Percentiles rank a stretch among this genome's conserved stretches.
Conservation (phyloP, 306 rosid genomes). For the Sicyos edulis region DNA sequence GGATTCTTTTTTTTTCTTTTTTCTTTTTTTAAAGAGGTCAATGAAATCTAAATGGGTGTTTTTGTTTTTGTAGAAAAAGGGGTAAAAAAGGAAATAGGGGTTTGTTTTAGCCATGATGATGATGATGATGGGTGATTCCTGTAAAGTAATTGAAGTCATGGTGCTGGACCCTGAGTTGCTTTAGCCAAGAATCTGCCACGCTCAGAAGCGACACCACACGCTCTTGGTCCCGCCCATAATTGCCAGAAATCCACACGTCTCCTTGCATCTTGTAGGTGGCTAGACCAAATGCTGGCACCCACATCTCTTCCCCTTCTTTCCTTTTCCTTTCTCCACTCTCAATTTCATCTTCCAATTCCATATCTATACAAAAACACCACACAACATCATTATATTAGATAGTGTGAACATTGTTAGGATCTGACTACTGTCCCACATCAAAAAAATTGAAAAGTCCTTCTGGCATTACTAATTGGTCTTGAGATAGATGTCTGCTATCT, state of each 20-base stretch:
- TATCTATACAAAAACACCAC: conserved; percentile 56
- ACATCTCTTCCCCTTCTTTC: conserved; percentile 57
- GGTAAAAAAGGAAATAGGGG: too few species aligned
- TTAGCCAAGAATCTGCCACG: conserved; percentile 94
- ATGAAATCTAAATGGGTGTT: too few species aligned
- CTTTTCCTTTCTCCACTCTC: conserved; percentile 35
- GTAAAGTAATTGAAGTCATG: conserved; percentile 86
- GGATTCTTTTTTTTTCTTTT: not conserved
- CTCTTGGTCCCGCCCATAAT: conserved; percentile 78
- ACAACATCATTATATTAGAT: too few species aligned
- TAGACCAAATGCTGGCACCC: conserved; percentile 73
- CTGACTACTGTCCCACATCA: too few species aligned
- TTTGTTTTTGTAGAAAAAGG: too few species aligned
- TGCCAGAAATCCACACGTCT: conserved; percentile 72
- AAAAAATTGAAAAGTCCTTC: too few species aligned
- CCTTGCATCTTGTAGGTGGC: conserved; percentile 98
- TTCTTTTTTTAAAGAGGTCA: too few species aligned
- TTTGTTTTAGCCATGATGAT: conserved; percentile 26
- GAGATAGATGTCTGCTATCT: too few species aligned
- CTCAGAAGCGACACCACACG: conserved; percentile 57
- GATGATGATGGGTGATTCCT: too few species aligned
- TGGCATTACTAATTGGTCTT: too few species aligned
- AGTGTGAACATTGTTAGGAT: too few species aligned
- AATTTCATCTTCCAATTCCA: conserved; percentile 41
- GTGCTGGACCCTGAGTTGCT: conserved; percentile 86